Percentiles rank a stretch among this genome's conserved stretches.
Conservation (phyloP, 495 filamentous ascomycete genomes). For the Entonaema liquescens region DNA sequence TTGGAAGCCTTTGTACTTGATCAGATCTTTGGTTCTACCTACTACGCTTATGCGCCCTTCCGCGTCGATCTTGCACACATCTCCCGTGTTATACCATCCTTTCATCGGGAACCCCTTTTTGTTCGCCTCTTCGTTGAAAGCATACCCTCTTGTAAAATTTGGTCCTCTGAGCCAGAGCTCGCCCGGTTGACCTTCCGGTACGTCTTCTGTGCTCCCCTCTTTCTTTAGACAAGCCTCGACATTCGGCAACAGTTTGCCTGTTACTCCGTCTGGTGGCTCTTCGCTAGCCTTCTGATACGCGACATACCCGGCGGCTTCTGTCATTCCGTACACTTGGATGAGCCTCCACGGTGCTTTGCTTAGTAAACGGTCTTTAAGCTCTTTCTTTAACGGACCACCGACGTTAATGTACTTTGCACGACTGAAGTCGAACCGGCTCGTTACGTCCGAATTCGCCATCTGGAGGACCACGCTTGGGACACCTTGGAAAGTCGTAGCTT, state of each 20-base stretch:
- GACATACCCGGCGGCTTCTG: conserved; percentile 43
- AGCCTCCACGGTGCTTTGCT: conserved; percentile 36
- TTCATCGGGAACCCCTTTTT: conserved; percentile 62
- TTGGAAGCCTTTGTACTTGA: conserved; percentile 77
- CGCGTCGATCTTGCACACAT: conserved; percentile 67
- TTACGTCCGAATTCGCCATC: conserved; percentile 37
- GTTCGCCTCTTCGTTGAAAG: conserved; percentile 68
- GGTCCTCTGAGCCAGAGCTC: conserved; percentile 74
- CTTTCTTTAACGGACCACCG: conserved; percentile 32
- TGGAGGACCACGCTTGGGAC: conserved; percentile 41
- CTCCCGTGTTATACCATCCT: conserved; percentile 73
- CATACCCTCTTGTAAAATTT: conserved; percentile 71
- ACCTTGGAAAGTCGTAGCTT: conserved; percentile 40
- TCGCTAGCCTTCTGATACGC: conserved; percentile 38
- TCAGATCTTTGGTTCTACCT: conserved; percentile 73
- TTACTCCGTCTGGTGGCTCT: conserved; percentile 25
- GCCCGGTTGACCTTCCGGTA: conserved; percentile 63
- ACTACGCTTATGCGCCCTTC: conserved; percentile 69
- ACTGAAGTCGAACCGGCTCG: conserved; percentile 35
- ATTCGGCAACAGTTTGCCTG: conserved; percentile 36
- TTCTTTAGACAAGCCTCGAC: conserved; percentile 41
- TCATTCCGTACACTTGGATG: conserved; percentile 46
- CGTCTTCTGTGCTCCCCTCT: conserved; percentile 52
- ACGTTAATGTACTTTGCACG: conserved; percentile 38
- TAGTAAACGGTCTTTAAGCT: conserved; percentile 26